Evolutionary conservation across 805 yeast species (phyloP).

Genomic region (Gaillardinia entomophila): DNA sequence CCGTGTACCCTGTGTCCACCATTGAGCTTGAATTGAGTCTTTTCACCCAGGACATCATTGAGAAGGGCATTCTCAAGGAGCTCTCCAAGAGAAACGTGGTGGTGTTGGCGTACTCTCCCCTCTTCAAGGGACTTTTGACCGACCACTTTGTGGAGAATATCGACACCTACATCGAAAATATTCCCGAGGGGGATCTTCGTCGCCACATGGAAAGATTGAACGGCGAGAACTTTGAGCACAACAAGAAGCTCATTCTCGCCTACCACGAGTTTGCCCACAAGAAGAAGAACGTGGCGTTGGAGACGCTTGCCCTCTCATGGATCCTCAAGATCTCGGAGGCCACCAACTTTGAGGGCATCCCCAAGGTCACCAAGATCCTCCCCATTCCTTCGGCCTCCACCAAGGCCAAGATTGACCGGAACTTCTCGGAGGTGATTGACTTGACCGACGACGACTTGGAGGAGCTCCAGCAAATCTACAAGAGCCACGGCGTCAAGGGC

Average conservation of each 20-base stretch:
- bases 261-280: constrained; percentile 46
- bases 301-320: constrained; percentile 40
- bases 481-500: constrained; percentile 46
- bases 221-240: constrained; percentile 50
- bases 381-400: constrained; percentile 82
- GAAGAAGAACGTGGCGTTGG: constrained; percentile 50
- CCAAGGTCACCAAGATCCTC: constrained; percentile 47
- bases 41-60: constrained; percentile 54
- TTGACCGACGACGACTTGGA: constrained; percentile 55
- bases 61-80: constrained; percentile 58
- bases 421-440: constrained; percentile 38
- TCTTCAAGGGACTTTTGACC: constrained; percentile 73
- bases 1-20: constrained; percentile 52
- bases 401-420: constrained; percentile 53
- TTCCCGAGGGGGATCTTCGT: constrained; percentile 56
- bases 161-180: constrained; percentile 29
- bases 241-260: constrained; percentile 43
- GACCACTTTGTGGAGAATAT: constrained; percentile 45
- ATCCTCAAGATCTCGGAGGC: constrained; percentile 63
- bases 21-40: constrained; percentile 80
- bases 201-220: constrained; percentile 48
- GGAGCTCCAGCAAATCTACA: constrained; percentile 43
- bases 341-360: constrained; percentile 37
- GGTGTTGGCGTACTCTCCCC: constrained; percentile 76
- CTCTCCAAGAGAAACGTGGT: constrained; percentile 58